Conservation (phyloP, 352 stramenopile genomes). For the Phytophthora constricta region DNA sequence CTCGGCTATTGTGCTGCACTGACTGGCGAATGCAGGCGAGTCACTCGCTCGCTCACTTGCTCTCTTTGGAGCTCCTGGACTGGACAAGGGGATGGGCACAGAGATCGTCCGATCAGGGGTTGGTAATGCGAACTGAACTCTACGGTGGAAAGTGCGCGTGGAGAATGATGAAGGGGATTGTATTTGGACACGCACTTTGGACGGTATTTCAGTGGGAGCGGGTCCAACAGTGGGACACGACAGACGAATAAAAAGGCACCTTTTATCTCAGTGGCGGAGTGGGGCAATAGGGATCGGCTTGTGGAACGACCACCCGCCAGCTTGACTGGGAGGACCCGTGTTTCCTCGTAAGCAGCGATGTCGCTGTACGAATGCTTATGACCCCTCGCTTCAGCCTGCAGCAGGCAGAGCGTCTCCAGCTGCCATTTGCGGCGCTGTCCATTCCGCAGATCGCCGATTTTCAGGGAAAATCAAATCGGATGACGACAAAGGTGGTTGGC, state of each 20-base stretch:
- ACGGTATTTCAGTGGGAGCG: not conserved
- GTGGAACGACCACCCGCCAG: not conserved
- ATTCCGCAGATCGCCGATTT: not conserved
- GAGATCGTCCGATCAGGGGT: conserved; percentile 34
- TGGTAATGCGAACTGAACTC: conserved; percentile 16
- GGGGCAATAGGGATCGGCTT: not conserved
- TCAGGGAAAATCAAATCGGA: not conserved
- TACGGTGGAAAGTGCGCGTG: too few species aligned
- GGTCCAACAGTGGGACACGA: not conserved
- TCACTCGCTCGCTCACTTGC: too few species aligned
- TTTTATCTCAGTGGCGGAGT: not conserved
- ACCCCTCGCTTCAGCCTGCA: not conserved
- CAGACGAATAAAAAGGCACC: not conserved
- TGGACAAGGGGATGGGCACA: not conserved
- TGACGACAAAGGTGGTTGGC: too few species aligned
- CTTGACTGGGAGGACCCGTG: not conserved
- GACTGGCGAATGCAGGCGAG: not conserved
- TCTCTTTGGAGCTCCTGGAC: conserved; percentile 17
- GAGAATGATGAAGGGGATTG: too few species aligned
- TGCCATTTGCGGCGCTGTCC: too few species aligned
- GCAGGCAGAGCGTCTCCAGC: too few species aligned
- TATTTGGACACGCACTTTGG: not conserved
- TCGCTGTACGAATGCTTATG: not conserved
- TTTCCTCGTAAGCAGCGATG: too few species aligned
- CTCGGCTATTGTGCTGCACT: conserved; percentile 26